These are phyloP conservation scores for Fusarium kyushuense DNA, from an alignment of 2,329 filamentous ascomycete genomes.

Conservation along the genomic window DNA sequence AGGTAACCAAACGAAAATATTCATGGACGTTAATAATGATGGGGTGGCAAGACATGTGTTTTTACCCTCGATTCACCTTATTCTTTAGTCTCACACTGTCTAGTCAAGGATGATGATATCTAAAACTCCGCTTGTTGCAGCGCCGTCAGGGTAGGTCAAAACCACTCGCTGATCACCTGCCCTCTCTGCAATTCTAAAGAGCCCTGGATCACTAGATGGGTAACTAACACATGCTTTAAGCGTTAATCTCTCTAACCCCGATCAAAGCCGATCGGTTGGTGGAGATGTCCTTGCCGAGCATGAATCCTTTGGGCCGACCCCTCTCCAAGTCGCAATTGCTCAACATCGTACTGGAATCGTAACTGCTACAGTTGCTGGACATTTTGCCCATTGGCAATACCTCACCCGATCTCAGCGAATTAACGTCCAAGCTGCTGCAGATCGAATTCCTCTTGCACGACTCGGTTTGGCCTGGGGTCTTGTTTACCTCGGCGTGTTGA, in stretches of 20 bases:
- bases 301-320: conserved; percentile 46
- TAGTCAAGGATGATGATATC: conserved; percentile 26
- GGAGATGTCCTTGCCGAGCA: conserved; percentile 45
- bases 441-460: conserved; percentile 38
- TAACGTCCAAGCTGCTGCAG: conserved; percentile 33
- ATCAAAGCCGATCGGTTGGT: conserved; percentile 44
- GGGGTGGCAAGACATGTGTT: conserved; percentile 18
- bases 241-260: conserved; percentile 39
- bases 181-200: conserved; percentile 6
- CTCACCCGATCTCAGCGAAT: conserved; percentile 38
- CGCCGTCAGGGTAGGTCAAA: conserved; percentile 32
- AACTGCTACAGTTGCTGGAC: conserved; percentile 42
- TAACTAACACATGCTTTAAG: conserved; percentile 40
- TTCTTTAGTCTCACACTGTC: not conserved
- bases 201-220: conserved; percentile 4
- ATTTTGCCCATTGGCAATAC: conserved; percentile 47
- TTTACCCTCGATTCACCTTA: conserved; percentile 1
- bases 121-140: conserved; percentile 21
- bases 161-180: conserved; percentile 13
- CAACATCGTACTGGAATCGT: conserved; percentile 43
- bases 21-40: conserved; percentile 20
- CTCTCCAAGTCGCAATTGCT: conserved; percentile 44
- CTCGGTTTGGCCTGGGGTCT: conserved; percentile 43
- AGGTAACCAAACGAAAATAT: conserved; percentile 35
- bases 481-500: conserved; percentile 44